These are phyloP conservation scores for Calcarisporium arbuscula DNA, from an alignment of 2,329 filamentous ascomycete genomes.

Conservation along the genomic window DNA sequence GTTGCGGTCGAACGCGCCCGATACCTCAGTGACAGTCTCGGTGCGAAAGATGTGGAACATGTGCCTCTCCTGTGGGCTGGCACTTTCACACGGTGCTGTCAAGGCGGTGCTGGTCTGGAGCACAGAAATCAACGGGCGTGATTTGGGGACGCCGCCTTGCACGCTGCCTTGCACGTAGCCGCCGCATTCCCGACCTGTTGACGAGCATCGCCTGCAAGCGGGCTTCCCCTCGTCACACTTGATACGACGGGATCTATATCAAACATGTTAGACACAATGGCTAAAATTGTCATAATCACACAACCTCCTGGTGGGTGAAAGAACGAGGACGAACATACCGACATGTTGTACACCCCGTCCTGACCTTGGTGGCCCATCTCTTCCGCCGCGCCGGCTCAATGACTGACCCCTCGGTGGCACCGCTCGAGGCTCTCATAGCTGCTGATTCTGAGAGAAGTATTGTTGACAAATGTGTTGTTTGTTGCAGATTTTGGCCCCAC, in stretches of 20 bases:
- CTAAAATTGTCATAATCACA: neutral
- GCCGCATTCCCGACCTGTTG: constrained; percentile 2
- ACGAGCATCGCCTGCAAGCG: constrained; percentile 2
- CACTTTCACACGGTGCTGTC: constrained; percentile 1
- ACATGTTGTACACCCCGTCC: no score
- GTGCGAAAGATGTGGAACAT: constrained; percentile 11
- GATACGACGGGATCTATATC: constrained; percentile 4
- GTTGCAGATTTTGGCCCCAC: no score
- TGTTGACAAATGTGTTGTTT: no score
- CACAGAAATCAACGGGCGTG: neutral
- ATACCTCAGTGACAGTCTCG: constrained; percentile 2
- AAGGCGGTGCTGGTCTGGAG: neutral
- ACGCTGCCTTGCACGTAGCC: constrained; percentile 1
- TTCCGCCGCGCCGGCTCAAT: constrained; percentile 5
- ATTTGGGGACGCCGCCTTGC: neutral
- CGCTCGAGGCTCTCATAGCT: no score
- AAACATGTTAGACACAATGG: neutral
- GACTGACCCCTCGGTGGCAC: no score
- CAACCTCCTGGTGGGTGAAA: no score
- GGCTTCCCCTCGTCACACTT: constrained; percentile 7
- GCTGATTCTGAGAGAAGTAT: no score
- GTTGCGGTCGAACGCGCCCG: constrained; percentile 6
- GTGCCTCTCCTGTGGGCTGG: constrained; percentile 6
- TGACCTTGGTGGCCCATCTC: constrained; percentile 6
- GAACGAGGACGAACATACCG: constrained; percentile 3